Evolutionary conservation across 1,284 basidiomycete species (phyloP), one percentile per base, ranked within the genome.

Genomic region (Volvariella surrecta): DNA sequence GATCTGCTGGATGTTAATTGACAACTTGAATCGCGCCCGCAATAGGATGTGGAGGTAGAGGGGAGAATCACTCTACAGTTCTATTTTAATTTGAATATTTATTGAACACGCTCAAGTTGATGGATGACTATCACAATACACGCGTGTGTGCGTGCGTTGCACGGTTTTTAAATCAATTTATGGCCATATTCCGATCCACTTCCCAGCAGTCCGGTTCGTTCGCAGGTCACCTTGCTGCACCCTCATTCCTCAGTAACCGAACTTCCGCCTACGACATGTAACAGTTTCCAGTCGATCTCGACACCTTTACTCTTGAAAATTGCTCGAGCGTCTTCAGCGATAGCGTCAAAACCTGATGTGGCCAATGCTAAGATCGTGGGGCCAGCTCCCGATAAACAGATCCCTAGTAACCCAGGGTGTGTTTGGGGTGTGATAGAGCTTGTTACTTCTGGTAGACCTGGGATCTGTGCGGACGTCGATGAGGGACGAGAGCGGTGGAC

Each of bases 331-430:
- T 85, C 86, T 52, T 81, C 75, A 4, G 89, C 92, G 45, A 96
- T 93, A 7, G 67, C 67, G 43, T 92, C 86, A 54, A 88, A 95
- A 32, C 84, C 83, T 38, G 69, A 67, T 0, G 89, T 95, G 0
- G 95, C 94, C n/a, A 99, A 76, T 0, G 96, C 96, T 45, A 99
- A 75, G 52, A 99, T 97, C 1, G 96, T 98, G 1, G 96, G 96
- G 0, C 96, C 96, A 1, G 96, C 96, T 6, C 96, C 96, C 1
- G 94, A 98, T 21, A 99, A 78, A 60, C 96, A 99, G 50, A 99
- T 98, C 4, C 96, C 96, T 15, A 99, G 73, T 2, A 99, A 70
- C 9, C 96, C 96, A 0, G 91, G 89, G 63, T 99, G 94, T 0
- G 87, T 83, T 11, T 73, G 57, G 4, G 94, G 94, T 0, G 92